Conservation (phyloP, 257 asterid genomes). For the Nicotiana knightiana region DNA sequence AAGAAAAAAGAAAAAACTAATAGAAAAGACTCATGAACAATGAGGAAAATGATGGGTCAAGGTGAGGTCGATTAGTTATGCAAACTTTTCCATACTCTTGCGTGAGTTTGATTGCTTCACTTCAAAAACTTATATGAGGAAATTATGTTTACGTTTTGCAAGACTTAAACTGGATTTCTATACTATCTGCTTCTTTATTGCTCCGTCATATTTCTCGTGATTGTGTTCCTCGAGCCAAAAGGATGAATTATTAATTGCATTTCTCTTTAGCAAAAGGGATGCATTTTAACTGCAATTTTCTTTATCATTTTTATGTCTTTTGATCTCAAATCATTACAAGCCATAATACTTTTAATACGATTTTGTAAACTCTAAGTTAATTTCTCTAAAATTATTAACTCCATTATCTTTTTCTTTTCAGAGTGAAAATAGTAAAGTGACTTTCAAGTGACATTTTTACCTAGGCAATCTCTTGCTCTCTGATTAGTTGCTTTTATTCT, state of each 20-base stretch:
- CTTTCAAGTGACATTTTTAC: not conserved
- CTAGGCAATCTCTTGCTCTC: not conserved
- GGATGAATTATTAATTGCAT: not conserved
- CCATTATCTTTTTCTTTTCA: not conserved
- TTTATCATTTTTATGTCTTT: not conserved
- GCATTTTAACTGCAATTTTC: not conserved
- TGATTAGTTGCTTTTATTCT: not conserved
- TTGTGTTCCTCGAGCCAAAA: not conserved
- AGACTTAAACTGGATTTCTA: not conserved
- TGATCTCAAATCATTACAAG: not conserved
- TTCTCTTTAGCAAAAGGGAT: not conserved
- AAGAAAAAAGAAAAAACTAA: too few species aligned
- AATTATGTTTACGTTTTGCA: not conserved
- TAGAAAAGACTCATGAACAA: not conserved
- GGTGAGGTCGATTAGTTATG: not conserved
- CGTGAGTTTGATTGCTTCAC: not conserved
- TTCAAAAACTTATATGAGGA: not conserved
- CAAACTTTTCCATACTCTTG: not conserved
- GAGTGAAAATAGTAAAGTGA: not conserved
- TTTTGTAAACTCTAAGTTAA: not conserved
- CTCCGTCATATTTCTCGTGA: not conserved
- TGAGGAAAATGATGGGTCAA: not conserved
- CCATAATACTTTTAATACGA: not conserved
- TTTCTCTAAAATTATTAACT: not conserved
- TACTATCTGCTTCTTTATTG: not conserved